Evolutionary conservation across 2,329 filamentous ascomycete genomes (phyloP).

Genomic region (Fusarium humuli): DNA sequence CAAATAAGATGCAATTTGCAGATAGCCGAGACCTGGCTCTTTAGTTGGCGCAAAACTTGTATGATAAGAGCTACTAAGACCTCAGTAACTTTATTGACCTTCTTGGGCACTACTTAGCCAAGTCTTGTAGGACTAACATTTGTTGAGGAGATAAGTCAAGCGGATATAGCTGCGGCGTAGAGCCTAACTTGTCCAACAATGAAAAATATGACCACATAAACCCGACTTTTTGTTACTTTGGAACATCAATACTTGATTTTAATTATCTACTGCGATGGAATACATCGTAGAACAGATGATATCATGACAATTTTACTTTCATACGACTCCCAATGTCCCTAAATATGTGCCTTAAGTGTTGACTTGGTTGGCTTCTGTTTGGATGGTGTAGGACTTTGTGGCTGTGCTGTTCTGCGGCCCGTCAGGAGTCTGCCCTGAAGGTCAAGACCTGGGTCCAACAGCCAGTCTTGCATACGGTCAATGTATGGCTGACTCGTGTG

Average conservation of each 20-base stretch:
- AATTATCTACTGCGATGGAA: not conserved
- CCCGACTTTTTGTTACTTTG: not conserved
- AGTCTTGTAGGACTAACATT: too few species aligned
- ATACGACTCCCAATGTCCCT: not conserved
- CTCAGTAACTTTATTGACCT: not conserved
- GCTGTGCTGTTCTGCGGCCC: not conserved
- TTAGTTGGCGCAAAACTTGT: not conserved
- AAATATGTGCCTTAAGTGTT: not conserved
- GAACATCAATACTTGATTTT: not conserved
- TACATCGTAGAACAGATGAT: not conserved
- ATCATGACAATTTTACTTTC: not conserved
- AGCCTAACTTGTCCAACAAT: not conserved
- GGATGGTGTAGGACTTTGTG: not conserved
- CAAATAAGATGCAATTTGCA: not conserved
- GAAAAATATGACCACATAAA: not conserved
- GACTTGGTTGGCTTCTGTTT: not conserved
- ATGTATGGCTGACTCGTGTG: not conserved
- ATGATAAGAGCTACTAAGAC: not conserved
- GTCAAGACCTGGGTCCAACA: slow-evolving; percentile 16
- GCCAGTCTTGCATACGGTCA: slow-evolving; percentile 5
- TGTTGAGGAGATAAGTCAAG: not conserved
- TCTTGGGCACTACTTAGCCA: not conserved
- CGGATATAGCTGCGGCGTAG: not conserved
- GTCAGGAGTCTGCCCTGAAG: slow-evolving; percentile 12
- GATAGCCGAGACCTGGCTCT: not conserved